phyloP scores from a whole-genome alignment of 2,329 filamentous ascomycete genomes.

The Cordyceps militaris region DNA sequence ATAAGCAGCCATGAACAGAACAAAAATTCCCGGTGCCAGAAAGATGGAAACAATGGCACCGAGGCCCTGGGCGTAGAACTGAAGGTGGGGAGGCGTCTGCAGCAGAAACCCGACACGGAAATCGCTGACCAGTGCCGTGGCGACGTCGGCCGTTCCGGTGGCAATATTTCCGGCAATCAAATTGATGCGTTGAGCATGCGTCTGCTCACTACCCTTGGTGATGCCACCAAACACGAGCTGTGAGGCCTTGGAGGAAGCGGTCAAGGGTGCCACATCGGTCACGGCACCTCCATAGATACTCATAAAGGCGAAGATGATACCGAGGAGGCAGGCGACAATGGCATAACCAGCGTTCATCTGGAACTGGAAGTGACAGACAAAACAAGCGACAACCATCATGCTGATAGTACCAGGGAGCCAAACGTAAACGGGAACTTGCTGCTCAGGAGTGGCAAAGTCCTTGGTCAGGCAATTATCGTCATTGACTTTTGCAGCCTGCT shows the following conservation, averaged over 20 bases:
- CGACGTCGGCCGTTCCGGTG: conserved; percentile 47
- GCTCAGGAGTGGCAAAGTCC: conserved; percentile 33
- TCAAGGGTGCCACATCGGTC: conserved; percentile 49
- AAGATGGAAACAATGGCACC: conserved; percentile 59
- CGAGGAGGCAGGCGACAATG: conserved; percentile 43
- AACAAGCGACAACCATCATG: conserved; percentile 45
- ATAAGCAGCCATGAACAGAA: conserved; percentile 61
- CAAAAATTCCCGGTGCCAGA: conserved; percentile 59
- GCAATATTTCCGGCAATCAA: conserved; percentile 54
- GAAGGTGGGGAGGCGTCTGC: conserved; percentile 55
- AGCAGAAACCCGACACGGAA: conserved; percentile 64
- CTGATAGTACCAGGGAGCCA: conserved; percentile 40
- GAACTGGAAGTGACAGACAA: conserved; percentile 44
- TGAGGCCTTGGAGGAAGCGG: conserved; percentile 55
- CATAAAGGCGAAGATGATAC: conserved; percentile 47
- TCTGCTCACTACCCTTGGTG: conserved; percentile 44
- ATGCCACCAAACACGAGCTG: conserved; percentile 60
- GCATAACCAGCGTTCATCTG: conserved; percentile 44
- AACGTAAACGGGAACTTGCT: conserved; percentile 48
- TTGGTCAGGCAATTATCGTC: conserved; percentile 26
- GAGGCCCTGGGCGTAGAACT: conserved; percentile 59
- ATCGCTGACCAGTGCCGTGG: conserved; percentile 50
- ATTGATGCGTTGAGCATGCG: conserved; percentile 56
- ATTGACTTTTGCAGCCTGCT: conserved; percentile 29
- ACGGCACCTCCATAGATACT: conserved; percentile 36